phyloP scores from a whole-genome alignment of 805 yeast species.

The Wickerhamomyces bovis region DNA sequence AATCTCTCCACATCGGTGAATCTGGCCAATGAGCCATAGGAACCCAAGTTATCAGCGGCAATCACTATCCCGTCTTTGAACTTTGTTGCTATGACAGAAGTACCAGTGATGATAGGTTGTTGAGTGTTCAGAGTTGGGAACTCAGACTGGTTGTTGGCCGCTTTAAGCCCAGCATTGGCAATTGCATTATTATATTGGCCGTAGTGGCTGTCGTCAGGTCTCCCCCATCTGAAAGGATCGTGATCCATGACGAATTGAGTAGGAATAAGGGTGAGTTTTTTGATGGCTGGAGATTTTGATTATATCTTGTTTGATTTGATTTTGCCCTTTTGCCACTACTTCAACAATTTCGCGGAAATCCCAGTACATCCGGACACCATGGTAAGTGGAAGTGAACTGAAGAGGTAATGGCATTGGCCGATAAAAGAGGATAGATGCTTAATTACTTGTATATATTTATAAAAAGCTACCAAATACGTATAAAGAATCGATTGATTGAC shows the following conservation, averaged over 20 bases:
- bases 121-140: slow-evolving; percentile 84
- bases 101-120: slow-evolving; percentile 93
- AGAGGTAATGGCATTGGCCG: no score
- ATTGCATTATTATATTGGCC: slow-evolving; percentile 75
- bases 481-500: no score
- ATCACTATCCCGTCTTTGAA: slow-evolving; percentile 84
- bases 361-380: not conserved
- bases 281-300: not conserved
- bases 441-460: no score
- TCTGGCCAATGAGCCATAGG: slow-evolving; percentile 90
- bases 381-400: no score
- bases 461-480: no score
- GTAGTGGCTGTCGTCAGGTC: slow-evolving; percentile 78
- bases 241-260: slow-evolving; percentile 62
- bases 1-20: slow-evolving; percentile 82
- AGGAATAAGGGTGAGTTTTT: not conserved
- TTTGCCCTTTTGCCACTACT: not conserved
- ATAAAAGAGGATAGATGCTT: no score
- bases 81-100: slow-evolving; percentile 89
- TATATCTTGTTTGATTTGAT: not conserved
- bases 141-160: slow-evolving; percentile 16
- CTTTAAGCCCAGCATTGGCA: slow-evolving; percentile 45
- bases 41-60: slow-evolving; percentile 92
- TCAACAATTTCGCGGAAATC: not conserved
- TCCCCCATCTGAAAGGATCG: slow-evolving; percentile 94